These are phyloP conservation scores for Cladosporium austrohemisphaericum DNA, from an alignment of 2,329 filamentous ascomycete genomes.

Conservation along the genomic window DNA sequence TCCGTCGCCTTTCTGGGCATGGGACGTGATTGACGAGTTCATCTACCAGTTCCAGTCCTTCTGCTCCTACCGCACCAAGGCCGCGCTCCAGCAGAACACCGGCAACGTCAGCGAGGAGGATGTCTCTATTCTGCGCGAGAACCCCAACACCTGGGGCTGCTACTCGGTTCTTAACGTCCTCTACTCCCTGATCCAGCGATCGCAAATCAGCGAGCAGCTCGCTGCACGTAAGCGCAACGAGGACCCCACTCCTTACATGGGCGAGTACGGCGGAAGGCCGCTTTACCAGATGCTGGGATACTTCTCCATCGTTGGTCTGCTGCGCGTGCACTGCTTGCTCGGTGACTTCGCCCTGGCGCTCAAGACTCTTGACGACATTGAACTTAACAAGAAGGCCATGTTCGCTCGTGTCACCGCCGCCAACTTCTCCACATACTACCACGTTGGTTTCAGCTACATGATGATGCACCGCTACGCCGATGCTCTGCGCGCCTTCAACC, in stretches of 20 bases:
- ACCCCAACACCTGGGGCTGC: slow-evolving; percentile 98
- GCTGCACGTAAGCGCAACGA: slow-evolving; percentile 91
- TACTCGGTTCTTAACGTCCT: slow-evolving; percentile 99
- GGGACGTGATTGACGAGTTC: slow-evolving; percentile 99
- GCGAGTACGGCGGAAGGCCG: slow-evolving; percentile 90
- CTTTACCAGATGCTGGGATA: slow-evolving; percentile 98
- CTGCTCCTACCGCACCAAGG: slow-evolving; percentile 90
- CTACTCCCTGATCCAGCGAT: slow-evolving; percentile 97
- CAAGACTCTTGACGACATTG: slow-evolving; percentile 98
- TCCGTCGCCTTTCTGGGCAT: slow-evolving; percentile 99
- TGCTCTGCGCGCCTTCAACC: slow-evolving; percentile 99
- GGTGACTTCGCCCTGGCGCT: slow-evolving; percentile 97
- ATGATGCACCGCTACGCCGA: slow-evolving; percentile 99
- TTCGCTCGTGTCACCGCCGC: slow-evolving; percentile 99
- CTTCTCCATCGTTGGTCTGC: slow-evolving; percentile 96
- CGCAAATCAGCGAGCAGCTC: slow-evolving; percentile 96
- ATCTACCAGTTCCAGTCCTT: slow-evolving; percentile 99
- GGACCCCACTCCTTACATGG: slow-evolving; percentile 80
- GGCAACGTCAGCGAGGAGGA: slow-evolving; percentile 81
- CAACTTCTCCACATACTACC: slow-evolving; percentile 99
- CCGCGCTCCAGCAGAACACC: slow-evolving; percentile 61
- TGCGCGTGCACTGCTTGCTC: slow-evolving; percentile 92
- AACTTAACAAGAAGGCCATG: slow-evolving; percentile 99
- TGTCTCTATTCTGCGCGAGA: slow-evolving; percentile 83
- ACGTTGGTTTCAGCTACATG: slow-evolving; percentile 99